phyloP scores from a whole-genome alignment of 352 stramenopile genomes.

The Phytophthora ramorum region DNA sequence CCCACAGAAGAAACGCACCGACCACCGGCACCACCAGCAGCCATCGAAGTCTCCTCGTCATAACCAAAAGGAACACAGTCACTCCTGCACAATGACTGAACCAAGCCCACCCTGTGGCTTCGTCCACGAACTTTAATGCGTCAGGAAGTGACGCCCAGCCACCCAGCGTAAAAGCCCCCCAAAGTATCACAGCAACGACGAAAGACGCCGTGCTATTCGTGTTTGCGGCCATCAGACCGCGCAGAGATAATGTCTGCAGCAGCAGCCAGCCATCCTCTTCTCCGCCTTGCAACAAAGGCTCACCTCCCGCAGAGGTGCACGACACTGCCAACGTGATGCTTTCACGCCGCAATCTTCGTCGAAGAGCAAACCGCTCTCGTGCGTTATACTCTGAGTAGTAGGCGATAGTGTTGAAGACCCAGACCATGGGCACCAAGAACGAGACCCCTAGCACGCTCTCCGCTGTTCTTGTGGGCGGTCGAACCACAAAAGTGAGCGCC shows the following conservation, averaged over 20 bases:
- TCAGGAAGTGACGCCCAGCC: constrained; percentile 83
- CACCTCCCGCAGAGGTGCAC: constrained; percentile 49
- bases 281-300: constrained; percentile 31
- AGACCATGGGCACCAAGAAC: constrained; percentile 77
- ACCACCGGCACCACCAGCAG: constrained; percentile 76
- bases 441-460: constrained; percentile 71
- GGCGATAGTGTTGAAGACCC: constrained; percentile 87
- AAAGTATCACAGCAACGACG: constrained; percentile 68
- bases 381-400: constrained; percentile 90
- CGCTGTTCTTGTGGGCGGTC: constrained; percentile 44
- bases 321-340: constrained; percentile 82
- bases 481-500: constrained; percentile 59
- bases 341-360: constrained; percentile 68
- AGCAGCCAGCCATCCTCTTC: constrained; percentile 42
- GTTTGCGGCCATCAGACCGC: constrained; percentile 36
- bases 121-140: constrained; percentile 84
- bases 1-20: constrained; percentile 74
- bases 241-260: constrained; percentile 38
- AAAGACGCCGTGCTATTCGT: constrained; percentile 68
- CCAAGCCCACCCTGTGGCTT: constrained; percentile 87
- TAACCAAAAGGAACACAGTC: constrained; percentile 80
- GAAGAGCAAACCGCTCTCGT: constrained; percentile 77
- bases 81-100: constrained; percentile 86
- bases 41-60: constrained; percentile 75
- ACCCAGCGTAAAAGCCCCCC: constrained; percentile 76